Conservation (phyloP, 257 asterid genomes). For the Buddleja alternifolia region DNA sequence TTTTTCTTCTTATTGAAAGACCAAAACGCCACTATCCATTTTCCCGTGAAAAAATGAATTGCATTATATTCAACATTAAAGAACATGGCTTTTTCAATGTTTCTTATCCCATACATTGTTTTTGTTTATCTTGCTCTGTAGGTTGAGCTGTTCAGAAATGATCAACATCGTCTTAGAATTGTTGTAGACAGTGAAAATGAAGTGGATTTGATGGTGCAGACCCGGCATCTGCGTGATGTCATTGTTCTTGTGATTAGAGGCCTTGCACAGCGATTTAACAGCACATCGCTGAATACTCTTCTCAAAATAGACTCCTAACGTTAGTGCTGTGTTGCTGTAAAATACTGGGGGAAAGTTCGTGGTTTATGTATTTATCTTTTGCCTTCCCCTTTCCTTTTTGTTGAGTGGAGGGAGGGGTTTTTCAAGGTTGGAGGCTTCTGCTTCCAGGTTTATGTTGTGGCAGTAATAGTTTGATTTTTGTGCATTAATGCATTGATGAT, state of each 20-base stretch:
- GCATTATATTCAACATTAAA: no score
- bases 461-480: slow-evolving; percentile 18
- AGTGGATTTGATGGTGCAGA: slow-evolving; percentile 94
- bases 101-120: background rate
- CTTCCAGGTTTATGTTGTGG: background rate
- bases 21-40: no score
- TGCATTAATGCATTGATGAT: slow-evolving; percentile 22
- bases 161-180: slow-evolving; percentile 88
- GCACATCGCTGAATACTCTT: slow-evolving; percentile 93
- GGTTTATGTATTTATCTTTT: slow-evolving; percentile 12
- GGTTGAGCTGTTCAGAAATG: slow-evolving; percentile 92
- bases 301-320: slow-evolving; percentile 72
- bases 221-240: slow-evolving; percentile 89
- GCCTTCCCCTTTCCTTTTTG: slow-evolving; percentile 30
- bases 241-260: slow-evolving; percentile 90
- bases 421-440: background rate
- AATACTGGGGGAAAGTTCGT: background rate
- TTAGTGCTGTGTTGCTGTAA: slow-evolving; percentile 7
- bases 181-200: slow-evolving; percentile 93
- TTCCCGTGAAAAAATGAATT: no score
- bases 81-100: background rate
- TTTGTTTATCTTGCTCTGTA: slow-evolving; percentile 28
- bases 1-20: slow-evolving; percentile 1
- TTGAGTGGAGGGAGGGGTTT: slow-evolving; percentile 30
- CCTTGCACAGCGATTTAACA: slow-evolving; percentile 90